A percentile compares a stretch with the other conserved stretches of the same genome.
Evolutionary conservation across 2,329 filamentous ascomycete genomes (phyloP).

Genomic region (Penicillium sp.): DNA sequence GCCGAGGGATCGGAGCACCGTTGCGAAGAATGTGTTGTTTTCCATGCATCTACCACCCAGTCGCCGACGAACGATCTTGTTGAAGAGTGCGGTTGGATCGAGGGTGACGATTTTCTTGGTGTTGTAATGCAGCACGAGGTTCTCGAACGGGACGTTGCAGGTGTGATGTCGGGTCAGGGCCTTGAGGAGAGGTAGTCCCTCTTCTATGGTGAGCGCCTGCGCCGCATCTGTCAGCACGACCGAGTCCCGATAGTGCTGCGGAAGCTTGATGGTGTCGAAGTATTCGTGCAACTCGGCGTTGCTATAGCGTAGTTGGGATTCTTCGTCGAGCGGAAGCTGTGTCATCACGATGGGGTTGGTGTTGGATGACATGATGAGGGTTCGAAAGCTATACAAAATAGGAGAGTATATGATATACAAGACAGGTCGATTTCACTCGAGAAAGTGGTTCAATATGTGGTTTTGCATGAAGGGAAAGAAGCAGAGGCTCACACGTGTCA

Average conservation of each 20-base stretch:
- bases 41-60: conserved; percentile 53
- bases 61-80: conserved; percentile 40
- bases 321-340: conserved; percentile 5
- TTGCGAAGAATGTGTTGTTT: conserved; percentile 47
- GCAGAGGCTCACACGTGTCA: too few relatives aligned
- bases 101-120: conserved; percentile 38
- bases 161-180: conserved; percentile 13
- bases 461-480: too few relatives aligned
- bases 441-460: too few relatives aligned
- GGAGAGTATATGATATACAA: too few relatives aligned
- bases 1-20: conserved; percentile 44
- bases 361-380: background rate
- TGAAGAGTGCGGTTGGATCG: conserved; percentile 42
- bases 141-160: conserved; percentile 42
- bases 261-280: conserved; percentile 13
- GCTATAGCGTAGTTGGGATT: conserved; percentile 5
- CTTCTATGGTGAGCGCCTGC: conserved; percentile 6
- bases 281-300: conserved; percentile 10
- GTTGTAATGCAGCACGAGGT: conserved; percentile 47
- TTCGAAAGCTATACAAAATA: too few relatives aligned
- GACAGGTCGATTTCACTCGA: too few relatives aligned
- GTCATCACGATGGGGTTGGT: conserved; percentile 5
- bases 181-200: conserved; percentile 11
- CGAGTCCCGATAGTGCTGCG: conserved; percentile 8
- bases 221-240: background rate